Conservation (phyloP, 441 rosid species). For the Bruguiera hainesii region DNA sequence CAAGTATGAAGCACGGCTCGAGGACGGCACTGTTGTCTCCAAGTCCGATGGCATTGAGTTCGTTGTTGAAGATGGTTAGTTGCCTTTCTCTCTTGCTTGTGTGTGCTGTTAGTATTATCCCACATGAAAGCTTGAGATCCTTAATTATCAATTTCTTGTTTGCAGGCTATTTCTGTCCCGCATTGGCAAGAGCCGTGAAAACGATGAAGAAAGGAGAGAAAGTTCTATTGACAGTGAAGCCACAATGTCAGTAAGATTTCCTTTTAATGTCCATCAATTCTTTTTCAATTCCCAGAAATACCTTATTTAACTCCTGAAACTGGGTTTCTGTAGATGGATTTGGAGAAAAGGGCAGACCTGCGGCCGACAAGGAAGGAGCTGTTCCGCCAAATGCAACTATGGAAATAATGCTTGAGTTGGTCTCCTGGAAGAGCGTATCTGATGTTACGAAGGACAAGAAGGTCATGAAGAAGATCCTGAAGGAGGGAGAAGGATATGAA, state of each 20-base stretch:
- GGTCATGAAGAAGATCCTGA: conserved; percentile 60
- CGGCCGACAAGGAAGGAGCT: conserved; percentile 42
- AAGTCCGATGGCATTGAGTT: conserved; percentile 77
- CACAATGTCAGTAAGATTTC: conserved; percentile 52
- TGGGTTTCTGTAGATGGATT: conserved; percentile 55
- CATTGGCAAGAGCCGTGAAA: conserved; percentile 62
- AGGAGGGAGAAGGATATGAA: conserved; percentile 78
- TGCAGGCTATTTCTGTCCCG: conserved; percentile 76
- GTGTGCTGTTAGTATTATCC: not conserved
- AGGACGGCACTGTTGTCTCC: conserved; percentile 66
- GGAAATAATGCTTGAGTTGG: conserved; percentile 50
- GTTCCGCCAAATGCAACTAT: conserved; percentile 68
- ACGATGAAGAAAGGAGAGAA: conserved; percentile 81
- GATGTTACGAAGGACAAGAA: conserved; percentile 75
- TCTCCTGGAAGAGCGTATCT: conserved; percentile 70
- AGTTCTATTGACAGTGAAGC: conserved; percentile 61
- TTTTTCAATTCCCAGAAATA: not conserved
- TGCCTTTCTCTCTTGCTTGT: not conserved
- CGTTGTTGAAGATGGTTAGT: conserved; percentile 34
- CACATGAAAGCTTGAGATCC: not conserved
- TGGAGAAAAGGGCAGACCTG: conserved; percentile 70
- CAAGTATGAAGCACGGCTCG: conserved; percentile 65
- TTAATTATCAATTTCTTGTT: not conserved
- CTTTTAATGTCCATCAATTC: not conserved
- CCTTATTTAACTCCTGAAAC: not conserved